Percentiles rank a stretch among this genome's conserved stretches.
phyloP scores from a whole-genome alignment of 1,284 basidiomycete species.

The Ceratobasidium sp. region DNA sequence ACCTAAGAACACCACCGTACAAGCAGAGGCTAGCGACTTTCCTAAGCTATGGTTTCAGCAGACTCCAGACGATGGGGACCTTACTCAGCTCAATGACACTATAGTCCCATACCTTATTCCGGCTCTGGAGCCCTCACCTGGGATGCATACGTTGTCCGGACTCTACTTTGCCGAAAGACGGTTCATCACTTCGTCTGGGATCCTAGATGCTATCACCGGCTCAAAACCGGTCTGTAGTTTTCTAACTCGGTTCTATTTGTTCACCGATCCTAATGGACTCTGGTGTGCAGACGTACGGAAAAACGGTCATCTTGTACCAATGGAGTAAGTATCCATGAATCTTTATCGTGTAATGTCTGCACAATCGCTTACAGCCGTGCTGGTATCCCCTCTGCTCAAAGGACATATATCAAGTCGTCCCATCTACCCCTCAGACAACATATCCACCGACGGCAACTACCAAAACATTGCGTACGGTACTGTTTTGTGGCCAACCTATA shows the following conservation, averaged over 20 bases:
- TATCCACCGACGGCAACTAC: not conserved
- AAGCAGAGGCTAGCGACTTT: no score
- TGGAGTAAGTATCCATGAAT: not conserved
- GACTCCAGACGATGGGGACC: not conserved
- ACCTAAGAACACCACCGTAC: not conserved
- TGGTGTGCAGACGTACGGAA: not conserved
- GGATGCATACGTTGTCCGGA: not conserved
- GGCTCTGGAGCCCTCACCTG: not conserved
- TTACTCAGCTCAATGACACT: not conserved
- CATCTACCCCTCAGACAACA: not conserved
- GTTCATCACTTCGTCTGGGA: conserved; percentile 11
- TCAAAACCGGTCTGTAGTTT: not conserved
- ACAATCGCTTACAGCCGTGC: not conserved
- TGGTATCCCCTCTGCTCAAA: not conserved
- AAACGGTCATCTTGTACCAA: not conserved
- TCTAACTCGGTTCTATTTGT: not conserved
- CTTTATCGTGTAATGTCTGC: not conserved
- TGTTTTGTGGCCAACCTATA: not conserved
- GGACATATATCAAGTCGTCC: not conserved
- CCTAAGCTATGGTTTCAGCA: not conserved
- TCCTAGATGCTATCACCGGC: conserved; percentile 10
- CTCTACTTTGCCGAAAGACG: not conserved
- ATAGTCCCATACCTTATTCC: conserved; percentile 9
- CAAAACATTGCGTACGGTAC: not conserved
- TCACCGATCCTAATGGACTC: no score